These are phyloP conservation scores for Lentinula sp. DNA, from an alignment of 768 basidiomycete species.

Conservation along the genomic window DNA sequence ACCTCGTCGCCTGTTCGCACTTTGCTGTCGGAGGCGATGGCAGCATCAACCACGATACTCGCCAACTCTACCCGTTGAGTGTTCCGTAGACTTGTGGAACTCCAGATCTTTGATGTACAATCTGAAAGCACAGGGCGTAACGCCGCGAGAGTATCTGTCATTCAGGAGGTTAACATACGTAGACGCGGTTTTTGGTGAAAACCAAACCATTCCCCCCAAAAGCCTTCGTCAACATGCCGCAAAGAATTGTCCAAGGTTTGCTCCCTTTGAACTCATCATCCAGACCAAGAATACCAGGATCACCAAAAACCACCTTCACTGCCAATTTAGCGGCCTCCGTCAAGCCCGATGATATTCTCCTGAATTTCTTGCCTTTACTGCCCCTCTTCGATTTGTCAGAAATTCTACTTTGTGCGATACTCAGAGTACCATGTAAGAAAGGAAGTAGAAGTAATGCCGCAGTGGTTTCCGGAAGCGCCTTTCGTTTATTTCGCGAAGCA, in stretches of 20 bases:
- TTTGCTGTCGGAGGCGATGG: background rate
- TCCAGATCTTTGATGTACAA: slow-evolving; percentile 13
- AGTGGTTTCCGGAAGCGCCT: background rate
- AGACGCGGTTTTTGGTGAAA: no score
- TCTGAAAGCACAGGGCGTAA: background rate
- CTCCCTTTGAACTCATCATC: background rate
- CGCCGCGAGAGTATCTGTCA: background rate
- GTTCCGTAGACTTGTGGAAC: slow-evolving; percentile 47
- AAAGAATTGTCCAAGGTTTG: background rate
- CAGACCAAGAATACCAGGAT: background rate
- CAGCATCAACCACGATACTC: slow-evolving; percentile 41
- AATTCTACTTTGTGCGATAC: slow-evolving; percentile 3
- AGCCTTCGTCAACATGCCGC: background rate
- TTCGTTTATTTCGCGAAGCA: background rate
- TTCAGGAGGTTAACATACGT: background rate
- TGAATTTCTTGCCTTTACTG: background rate
- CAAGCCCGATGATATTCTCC: slow-evolving; percentile 16
- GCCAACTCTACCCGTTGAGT: slow-evolving; percentile 54
- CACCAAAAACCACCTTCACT: background rate
- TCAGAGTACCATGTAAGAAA: background rate
- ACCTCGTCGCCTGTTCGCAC: background rate
- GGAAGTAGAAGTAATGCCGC: background rate
- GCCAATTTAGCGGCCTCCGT: background rate
- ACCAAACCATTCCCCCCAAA: background rate
- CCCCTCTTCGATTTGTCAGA: background rate